Evolutionary conservation across 2,329 filamentous ascomycete species (phyloP), one percentile per base, ranked within the genome.

Genomic region (Thermothelomyces thermophilus): DNA sequence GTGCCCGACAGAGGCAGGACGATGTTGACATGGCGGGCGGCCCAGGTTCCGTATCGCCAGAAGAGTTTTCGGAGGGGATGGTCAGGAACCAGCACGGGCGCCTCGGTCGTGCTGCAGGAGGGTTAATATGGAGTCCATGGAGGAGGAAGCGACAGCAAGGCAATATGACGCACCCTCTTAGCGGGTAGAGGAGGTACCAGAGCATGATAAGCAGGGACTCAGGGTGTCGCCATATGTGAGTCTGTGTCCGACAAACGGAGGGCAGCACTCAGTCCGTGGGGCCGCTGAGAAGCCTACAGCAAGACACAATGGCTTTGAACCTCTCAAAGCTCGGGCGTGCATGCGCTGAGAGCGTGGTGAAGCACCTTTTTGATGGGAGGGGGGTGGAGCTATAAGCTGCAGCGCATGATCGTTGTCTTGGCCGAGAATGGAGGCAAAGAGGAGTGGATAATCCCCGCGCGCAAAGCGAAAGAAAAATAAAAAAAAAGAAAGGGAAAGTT

Each of bases 101-200:
- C 83, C 70, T 87, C 81, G 58, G 84, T 86, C 51, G 86, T 90
- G 71, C 85, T 88, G 58, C 19, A 31, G 41, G 13, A 31, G n/a
- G 36, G 46, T 59, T 37, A 63, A 55, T 33, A 59, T 9, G 43
- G 13, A 17, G 20, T 10, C 31, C 20, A 37, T 20, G 8, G 17
- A 2, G 34, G 41, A 43, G 31, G 44, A 46, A 34, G 39, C 4
- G 37, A 17, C 17, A 46, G 28, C 30, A 34, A 47, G 30, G 53
- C 44, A 46, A 46, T 41, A 42, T 34, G 39, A 76, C 83, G 67
- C 69, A 87, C 84, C 86, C 84, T 77, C 86, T 77, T 59, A 90
- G 73, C 63, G 85, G 85, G 70, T 86, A 89, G 58, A 90, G 71
- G 45, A 90, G 70, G 71, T 86, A 87, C 84, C 84, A 87, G 69